A percentile compares a stretch with the other conserved stretches of the same genome.
These are phyloP conservation scores for Pseudozyma flocculosa DNA, from an alignment of 1,284 basidiomycete genomes.

Conservation along the genomic window DNA sequence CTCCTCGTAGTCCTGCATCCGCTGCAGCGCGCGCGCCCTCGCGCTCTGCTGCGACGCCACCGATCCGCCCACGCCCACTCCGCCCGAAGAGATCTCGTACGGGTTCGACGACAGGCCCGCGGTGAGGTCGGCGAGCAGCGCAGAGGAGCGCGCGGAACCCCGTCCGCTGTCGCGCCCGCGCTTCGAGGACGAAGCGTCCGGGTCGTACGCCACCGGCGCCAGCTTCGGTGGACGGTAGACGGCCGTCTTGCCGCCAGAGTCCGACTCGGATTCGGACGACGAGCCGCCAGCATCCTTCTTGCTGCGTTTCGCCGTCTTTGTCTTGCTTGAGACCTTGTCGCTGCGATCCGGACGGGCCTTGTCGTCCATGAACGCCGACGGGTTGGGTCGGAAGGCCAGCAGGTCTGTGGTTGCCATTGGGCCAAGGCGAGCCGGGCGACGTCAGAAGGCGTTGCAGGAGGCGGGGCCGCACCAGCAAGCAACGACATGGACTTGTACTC, in stretches of 20 bases:
- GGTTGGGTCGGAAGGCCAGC: constrained; percentile 86
- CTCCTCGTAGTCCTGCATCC: constrained; percentile 89
- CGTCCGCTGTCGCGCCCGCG: constrained; percentile 60
- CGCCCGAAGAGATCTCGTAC: constrained; percentile 48
- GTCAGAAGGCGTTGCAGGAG: not conserved
- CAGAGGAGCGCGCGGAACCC: constrained; percentile 39
- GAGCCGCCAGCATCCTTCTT: not conserved
- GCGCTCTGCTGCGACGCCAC: constrained; percentile 55
- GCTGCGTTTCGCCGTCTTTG: too few relatives aligned
- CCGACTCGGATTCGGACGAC: constrained; percentile 32
- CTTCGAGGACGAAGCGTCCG: constrained; percentile 65
- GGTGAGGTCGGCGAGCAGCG: constrained; percentile 51
- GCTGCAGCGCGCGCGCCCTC: constrained; percentile 74
- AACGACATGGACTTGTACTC: constrained; percentile 30
- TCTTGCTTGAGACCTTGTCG: not conserved
- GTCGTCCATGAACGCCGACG: constrained; percentile 58
- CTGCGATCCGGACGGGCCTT: constrained; percentile 16
- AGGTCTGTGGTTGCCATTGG: constrained; percentile 67
- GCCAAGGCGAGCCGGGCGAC: not conserved
- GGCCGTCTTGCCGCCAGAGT: constrained; percentile 22
- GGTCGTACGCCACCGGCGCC: constrained; percentile 82
- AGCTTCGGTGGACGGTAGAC: constrained; percentile 90
- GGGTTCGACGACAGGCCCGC: constrained; percentile 53
- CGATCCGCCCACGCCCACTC: constrained; percentile 43
- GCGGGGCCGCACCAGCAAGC: not conserved